phyloP scores from a whole-genome alignment of 129 eudicot species.

The Flaveria robusta region DNA sequence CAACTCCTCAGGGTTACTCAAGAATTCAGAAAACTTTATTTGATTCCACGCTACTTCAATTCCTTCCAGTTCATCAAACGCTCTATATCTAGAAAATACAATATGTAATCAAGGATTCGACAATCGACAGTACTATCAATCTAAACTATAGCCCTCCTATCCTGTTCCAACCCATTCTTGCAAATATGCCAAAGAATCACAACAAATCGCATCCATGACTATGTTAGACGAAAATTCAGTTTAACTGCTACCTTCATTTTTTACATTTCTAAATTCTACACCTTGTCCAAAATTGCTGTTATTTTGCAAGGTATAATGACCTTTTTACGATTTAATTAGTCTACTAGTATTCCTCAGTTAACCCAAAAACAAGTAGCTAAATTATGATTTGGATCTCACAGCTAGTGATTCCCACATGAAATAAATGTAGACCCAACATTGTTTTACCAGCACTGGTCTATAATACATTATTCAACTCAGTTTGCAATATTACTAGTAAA shows the following conservation, averaged over 20 bases:
- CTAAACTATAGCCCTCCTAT: neutral
- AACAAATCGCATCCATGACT: neutral
- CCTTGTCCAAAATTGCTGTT: neutral
- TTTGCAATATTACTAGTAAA: neutral
- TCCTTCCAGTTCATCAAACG: constrained; percentile 67
- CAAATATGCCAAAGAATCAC: neutral
- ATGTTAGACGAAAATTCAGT: neutral
- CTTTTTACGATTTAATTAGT: neutral
- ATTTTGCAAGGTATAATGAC: neutral
- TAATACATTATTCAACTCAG: neutral
- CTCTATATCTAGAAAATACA: constrained; percentile 44
- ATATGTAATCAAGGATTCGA: constrained; percentile 12
- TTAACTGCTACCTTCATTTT: neutral
- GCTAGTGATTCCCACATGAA: too few species aligned
- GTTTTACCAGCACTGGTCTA: neutral
- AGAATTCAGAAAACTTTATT: constrained; percentile 48
- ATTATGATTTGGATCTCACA: neutral
- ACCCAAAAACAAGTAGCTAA: neutral
- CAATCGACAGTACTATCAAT: neutral
- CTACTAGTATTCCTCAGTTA: neutral
- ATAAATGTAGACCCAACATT: too few species aligned
- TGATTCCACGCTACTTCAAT: constrained; percentile 72
- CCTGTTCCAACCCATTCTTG: neutral
- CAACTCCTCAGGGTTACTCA: constrained; percentile 58
- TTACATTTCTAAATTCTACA: neutral